Conservation (phyloP, 495 filamentous ascomycete genomes). For the Talaromyces nanjingensis region DNA sequence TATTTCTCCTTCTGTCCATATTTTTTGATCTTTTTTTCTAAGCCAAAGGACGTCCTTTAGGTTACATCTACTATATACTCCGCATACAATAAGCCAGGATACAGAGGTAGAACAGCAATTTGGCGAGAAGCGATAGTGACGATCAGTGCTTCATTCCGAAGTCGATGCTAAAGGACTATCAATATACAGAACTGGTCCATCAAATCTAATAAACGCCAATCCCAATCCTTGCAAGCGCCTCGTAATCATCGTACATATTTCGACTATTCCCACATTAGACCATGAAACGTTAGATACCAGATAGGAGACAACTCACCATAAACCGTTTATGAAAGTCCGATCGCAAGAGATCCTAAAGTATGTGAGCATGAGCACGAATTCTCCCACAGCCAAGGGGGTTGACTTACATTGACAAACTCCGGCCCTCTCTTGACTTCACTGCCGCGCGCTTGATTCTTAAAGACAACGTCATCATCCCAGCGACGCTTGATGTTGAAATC, state of each 20-base stretch:
- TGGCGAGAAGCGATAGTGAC: no score
- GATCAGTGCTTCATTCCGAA: background rate
- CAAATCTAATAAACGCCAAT: background rate
- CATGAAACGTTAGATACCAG: conserved; percentile 4
- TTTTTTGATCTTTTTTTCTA: no score
- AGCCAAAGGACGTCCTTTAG: no score
- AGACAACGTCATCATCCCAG: conserved; percentile 99
- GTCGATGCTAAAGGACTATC: background rate
- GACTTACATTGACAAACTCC: conserved; percentile 88
- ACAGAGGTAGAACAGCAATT: no score
- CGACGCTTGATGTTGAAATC: conserved; percentile 45
- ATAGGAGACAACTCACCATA: conserved; percentile 57
- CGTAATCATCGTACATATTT: conserved; percentile 58
- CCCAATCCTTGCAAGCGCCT: background rate
- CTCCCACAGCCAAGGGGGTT: background rate
- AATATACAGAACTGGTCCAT: background rate
- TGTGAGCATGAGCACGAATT: conserved; percentile 16
- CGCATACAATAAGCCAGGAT: no score
- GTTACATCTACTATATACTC: no score
- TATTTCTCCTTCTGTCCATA: no score
- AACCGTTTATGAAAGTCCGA: conserved; percentile 98
- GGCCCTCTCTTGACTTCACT: conserved; percentile 90
- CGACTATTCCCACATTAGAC: conserved; percentile 41
- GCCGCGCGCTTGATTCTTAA: conserved; percentile 95
- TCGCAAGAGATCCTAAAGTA: conserved; percentile 69